These are phyloP conservation scores for Schrenkiella parvula DNA, from an alignment of 345 rosid genomes.

Conservation along the genomic window DNA sequence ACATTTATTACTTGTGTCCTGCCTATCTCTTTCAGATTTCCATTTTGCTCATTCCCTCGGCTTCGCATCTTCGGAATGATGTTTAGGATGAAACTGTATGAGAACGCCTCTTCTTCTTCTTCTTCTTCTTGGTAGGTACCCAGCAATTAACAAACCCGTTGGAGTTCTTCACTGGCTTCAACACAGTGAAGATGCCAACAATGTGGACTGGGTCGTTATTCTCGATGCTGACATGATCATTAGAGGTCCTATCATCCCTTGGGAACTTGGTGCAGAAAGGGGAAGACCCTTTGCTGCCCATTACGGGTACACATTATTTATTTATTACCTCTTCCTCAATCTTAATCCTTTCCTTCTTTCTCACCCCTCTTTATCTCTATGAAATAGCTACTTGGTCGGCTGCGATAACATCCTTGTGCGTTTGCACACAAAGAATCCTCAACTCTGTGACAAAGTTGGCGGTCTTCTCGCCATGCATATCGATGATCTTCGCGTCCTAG, in stretches of 20 bases:
- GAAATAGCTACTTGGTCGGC: slow-evolving; percentile 78
- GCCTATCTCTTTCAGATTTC: background rate
- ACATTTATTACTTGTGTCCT: background rate
- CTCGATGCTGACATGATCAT: slow-evolving; percentile 97
- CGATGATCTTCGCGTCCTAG: slow-evolving; percentile 83
- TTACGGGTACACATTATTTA: slow-evolving; percentile 57
- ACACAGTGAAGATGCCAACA: slow-evolving; percentile 82
- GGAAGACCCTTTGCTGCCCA: slow-evolving; percentile 88
- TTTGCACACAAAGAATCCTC: slow-evolving; percentile 75
- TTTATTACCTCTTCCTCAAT: background rate
- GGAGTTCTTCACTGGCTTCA: slow-evolving; percentile 92
- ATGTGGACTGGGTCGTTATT: slow-evolving; percentile 96
- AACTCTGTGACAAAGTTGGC: slow-evolving; percentile 95
- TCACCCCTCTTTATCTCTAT: background rate
- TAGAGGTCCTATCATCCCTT: slow-evolving; percentile 88
- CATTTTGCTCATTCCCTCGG: too few species aligned
- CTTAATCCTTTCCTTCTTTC: background rate
- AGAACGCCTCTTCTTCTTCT: background rate
- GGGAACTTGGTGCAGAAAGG: slow-evolving; percentile 90
- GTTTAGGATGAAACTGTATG: too few species aligned
- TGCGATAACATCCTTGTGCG: slow-evolving; percentile 85
- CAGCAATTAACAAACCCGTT: slow-evolving; percentile 96
- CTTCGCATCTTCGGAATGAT: too few species aligned
- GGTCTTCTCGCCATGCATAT: slow-evolving; percentile 98
- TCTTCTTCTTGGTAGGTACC: slow-evolving; percentile 51